Evolutionary conservation across 805 yeast genomes (phyloP), one percentile per base, ranked within the genome.

Genomic region (Grigorovia transvaalensis): DNA sequence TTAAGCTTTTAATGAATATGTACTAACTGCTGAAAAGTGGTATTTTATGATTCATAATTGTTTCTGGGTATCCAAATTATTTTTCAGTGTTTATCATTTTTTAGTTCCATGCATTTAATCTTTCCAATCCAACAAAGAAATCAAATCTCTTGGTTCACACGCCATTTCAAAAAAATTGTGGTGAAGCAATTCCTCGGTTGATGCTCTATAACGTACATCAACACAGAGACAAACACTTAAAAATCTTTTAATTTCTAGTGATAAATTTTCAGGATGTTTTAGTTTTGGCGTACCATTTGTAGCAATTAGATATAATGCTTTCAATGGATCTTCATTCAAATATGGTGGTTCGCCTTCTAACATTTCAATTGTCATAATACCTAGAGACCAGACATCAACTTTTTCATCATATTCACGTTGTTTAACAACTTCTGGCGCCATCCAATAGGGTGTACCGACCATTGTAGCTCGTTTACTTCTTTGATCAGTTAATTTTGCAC

Each of bases 361-460:
- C 98, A 93, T 90, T 72, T 93, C 99, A 61, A 93, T 93, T 9
- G 90, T 82, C 98, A 93, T 93, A 58, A 93, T 95, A 58, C 99
- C 99, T 57, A 95, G 72, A 9, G 97, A 88, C 99, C 99, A 93
- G 50, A 95, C 87, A 68, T 93, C 99, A 38, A 93, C 96, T 65
- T 95, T 90, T 51, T 95, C 95, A 53, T 95, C 99, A 63, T 93
- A 93, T 62, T 90, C 97, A 66, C 89, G 88, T 57, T 95, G 84
- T 51, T 89, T 84, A 27, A 93, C 97, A 50, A 93, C 98, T 69
- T 93, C 99, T 1, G 99, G 99, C 0, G 99, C 99, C 99, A 93
- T 93, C 99, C 99, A 93, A 66, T 93, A 93, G 13, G 99, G 99
- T 0, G 99, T 93, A 40, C 99, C 99, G 18, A 93, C 99, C 95